Percentiles rank a stretch among this genome's conserved stretches.
phyloP scores from a whole-genome alignment of 345 rosid genomes.

The Sonneratia caseolaris region DNA sequence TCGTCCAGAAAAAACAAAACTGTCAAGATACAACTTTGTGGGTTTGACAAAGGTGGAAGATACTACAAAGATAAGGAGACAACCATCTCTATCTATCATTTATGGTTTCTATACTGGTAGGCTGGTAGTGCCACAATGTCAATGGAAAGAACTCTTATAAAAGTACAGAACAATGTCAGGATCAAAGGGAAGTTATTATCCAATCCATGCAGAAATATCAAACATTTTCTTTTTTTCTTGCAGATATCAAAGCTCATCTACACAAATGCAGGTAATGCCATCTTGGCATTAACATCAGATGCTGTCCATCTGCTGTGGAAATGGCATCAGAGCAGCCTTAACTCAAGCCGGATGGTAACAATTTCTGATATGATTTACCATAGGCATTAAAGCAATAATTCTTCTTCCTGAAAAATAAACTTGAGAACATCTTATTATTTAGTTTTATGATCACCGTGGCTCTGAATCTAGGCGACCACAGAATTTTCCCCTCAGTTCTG shows the following conservation, averaged over 20 bases:
- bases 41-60: not conserved
- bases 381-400: not conserved
- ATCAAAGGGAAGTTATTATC: not conserved
- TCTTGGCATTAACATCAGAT: constrained; percentile 35
- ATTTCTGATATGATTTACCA: not conserved
- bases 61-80: not conserved
- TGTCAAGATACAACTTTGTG: not conserved
- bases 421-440: not conserved
- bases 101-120: not conserved
- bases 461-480: constrained; percentile 22
- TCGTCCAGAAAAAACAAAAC: not conserved
- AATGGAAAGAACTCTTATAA: too few relatives aligned
- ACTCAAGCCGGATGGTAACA: constrained; percentile 22
- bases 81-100: not conserved
- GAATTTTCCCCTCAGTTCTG: constrained; percentile 22
- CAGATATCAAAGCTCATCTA: constrained; percentile 34
- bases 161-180: too few relatives aligned
- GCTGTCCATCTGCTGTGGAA: constrained; percentile 33
- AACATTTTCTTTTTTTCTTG: constrained; percentile 1
- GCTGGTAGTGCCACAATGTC: too few relatives aligned
- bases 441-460: not conserved
- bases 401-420: not conserved
- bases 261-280: constrained; percentile 30
- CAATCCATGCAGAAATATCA: not conserved
- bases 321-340: constrained; percentile 21